Percentiles rank a stretch among this genome's conserved stretches.
Conservation (phyloP, 129 eudicot species). For the Sambucus nigra region DNA sequence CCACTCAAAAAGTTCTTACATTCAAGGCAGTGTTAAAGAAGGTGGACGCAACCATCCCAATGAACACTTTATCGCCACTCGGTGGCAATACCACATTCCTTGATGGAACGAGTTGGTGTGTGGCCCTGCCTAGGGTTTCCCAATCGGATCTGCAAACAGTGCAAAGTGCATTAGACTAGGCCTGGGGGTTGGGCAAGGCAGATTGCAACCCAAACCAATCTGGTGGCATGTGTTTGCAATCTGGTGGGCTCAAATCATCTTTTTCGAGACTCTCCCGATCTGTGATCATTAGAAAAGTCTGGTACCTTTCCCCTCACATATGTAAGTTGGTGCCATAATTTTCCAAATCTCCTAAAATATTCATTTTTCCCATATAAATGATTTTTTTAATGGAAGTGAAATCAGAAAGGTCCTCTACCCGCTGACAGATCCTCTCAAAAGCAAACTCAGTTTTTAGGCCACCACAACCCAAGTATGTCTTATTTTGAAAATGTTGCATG, state of each 20-base stretch:
- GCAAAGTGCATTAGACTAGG: conserved; percentile 37
- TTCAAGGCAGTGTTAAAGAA: conserved; percentile 5
- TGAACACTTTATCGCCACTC: conserved; percentile 20
- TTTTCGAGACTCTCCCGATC: too few relatives aligned
- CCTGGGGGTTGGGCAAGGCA: conserved; percentile 27
- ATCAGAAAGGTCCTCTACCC: conserved; percentile 51
- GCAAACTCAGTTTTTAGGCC: too few relatives aligned
- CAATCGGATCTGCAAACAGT: conserved; percentile 28
- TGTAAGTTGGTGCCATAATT: too few relatives aligned
- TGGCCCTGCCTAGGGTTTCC: conserved; percentile 27
- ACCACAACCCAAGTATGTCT: conserved; percentile 44
- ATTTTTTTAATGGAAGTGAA: conserved; percentile 61
- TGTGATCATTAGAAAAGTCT: too few relatives aligned
- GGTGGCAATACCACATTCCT: conserved; percentile 40
- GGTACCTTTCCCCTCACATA: too few relatives aligned
- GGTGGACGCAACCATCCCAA: conserved; percentile 16
- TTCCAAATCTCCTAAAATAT: conserved; percentile 38
- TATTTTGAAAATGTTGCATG: too few relatives aligned
- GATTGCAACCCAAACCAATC: conserved; percentile 24
- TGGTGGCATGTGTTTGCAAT: conserved; percentile 25
- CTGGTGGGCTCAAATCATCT: too few relatives aligned
- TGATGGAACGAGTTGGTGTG: conserved; percentile 40
- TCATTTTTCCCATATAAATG: conserved; percentile 58
- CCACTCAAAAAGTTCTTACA: too few relatives aligned
- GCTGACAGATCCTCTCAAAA: too few relatives aligned